Conservation (phyloP, 768 basidiomycete genomes). For the Podaxis mareebaensis region DNA sequence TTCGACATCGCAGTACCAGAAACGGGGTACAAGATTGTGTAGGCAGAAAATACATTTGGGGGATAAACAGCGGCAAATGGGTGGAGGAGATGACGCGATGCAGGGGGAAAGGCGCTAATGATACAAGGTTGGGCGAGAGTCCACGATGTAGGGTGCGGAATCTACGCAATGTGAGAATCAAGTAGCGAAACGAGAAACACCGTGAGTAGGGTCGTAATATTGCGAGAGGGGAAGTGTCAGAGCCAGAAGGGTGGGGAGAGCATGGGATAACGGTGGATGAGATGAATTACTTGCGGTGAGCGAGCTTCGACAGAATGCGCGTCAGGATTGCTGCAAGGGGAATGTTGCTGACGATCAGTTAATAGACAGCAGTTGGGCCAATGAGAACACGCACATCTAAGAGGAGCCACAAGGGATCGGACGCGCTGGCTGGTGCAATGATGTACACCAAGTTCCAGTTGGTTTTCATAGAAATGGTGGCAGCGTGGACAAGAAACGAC, state of each 20-base stretch:
- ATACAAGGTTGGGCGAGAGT: not conserved
- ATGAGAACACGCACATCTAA: slow-evolving; percentile 17
- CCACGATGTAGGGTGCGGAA: not conserved
- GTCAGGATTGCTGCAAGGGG: slow-evolving; percentile 4
- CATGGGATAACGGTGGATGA: not conserved
- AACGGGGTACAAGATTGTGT: not conserved
- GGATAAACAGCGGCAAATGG: not conserved
- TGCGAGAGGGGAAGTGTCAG: not conserved
- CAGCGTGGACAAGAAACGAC: slow-evolving; percentile 25
- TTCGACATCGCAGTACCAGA: not conserved
- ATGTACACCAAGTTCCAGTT: slow-evolving; percentile 23
- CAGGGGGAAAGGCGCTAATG: not conserved
- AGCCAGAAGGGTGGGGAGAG: not conserved
- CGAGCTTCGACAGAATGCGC: slow-evolving; percentile 8
- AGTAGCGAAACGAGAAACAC: not conserved
- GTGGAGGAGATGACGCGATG: not conserved
- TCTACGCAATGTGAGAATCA: not conserved
- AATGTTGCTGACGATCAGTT: not conserved
- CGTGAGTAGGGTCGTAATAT: not conserved
- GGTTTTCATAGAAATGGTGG: slow-evolving; percentile 22
- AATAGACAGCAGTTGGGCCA: not conserved
- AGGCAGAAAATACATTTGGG: not conserved
- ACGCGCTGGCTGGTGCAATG: slow-evolving; percentile 20
- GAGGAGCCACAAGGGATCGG: slow-evolving; percentile 9
- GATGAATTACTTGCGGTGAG: slow-evolving; percentile 13